These are phyloP conservation scores for Hymenoscyphus infarciens DNA, from an alignment of 2,329 filamentous ascomycete species.

Conservation along the genomic window DNA sequence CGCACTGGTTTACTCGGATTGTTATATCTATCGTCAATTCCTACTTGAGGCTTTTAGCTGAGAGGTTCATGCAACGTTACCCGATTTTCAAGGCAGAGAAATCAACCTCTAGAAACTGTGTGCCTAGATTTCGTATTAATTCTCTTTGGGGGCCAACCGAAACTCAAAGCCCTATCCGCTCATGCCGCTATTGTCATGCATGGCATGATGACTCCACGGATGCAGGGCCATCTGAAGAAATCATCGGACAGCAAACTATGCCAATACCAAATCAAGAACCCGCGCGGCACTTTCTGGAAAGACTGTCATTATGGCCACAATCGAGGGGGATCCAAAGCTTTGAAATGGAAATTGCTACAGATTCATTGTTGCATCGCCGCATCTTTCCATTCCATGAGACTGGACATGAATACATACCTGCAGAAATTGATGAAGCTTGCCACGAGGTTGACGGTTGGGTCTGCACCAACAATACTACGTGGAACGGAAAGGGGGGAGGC, in stretches of 20 bases:
- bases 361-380: slow-evolving; percentile 8
- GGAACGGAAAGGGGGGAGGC: slow-evolving; percentile 1
- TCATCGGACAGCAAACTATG: slow-evolving; percentile 6
- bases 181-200: slow-evolving; percentile 15
- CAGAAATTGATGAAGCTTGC: slow-evolving; percentile 1
- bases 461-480: neutral
- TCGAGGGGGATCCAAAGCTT: neutral
- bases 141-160: slow-evolving; percentile 10
- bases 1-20: neutral
- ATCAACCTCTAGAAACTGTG: neutral
- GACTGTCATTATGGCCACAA: neutral
- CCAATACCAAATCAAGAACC: slow-evolving; percentile 12
- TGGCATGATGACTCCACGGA: slow-evolving; percentile 12
- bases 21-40: neutral
- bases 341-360: neutral
- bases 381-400: neutral
- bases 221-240: slow-evolving; percentile 14
- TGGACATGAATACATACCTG: neutral
- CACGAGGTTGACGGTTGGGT: slow-evolving; percentile 1
- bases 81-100: slow-evolving; percentile 3
- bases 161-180: slow-evolving; percentile 6
- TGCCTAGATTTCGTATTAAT: neutral
- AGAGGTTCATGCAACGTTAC: slow-evolving; percentile 5
- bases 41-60: slow-evolving; percentile 1
- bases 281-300: slow-evolving; percentile 12